Evolutionary conservation across 768 basidiomycete species (phyloP).

Genomic region (Collybiopsis confluens): DNA sequence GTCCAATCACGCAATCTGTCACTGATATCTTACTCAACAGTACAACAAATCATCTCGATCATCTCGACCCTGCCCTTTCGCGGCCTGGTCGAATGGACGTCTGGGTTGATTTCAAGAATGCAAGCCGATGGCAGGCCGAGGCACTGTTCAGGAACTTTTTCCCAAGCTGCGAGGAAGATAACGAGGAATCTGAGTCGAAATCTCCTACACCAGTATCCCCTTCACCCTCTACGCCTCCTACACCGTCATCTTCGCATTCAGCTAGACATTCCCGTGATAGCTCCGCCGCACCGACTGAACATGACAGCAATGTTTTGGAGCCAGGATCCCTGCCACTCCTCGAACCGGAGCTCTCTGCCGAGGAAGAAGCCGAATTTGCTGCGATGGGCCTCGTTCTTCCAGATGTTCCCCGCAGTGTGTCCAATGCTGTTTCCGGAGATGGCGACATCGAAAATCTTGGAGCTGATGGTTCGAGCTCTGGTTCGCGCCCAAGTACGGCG

Average conservation of each 20-base stretch:
- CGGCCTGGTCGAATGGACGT: constrained; percentile 92
- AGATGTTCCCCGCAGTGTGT: not conserved
- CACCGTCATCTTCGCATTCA: not conserved
- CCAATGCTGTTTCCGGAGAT: not conserved
- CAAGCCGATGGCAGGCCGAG: constrained; percentile 82
- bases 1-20: no score
- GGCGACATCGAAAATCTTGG: not conserved
- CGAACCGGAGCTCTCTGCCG: not conserved
- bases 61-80: constrained; percentile 86
- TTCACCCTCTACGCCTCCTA: not conserved
- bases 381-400: constrained; percentile 33
- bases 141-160: constrained; percentile 88
- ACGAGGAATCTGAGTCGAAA: not conserved
- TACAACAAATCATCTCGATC: constrained; percentile 37
- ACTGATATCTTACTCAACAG: not conserved
- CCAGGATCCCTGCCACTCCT: not conserved
- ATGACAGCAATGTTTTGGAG: not conserved
- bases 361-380: constrained; percentile 38
- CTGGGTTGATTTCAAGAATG: constrained; percentile 87
- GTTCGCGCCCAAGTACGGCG: not conserved
- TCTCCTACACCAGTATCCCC: not conserved
- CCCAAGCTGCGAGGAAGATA: constrained; percentile 64
- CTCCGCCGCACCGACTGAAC: not conserved
- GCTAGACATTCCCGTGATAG: not conserved
- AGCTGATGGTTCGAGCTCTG: not conserved